Conservation (phyloP, 2,329 filamentous ascomycete genomes). For the Aspergillus oerlinghausenensis region DNA sequence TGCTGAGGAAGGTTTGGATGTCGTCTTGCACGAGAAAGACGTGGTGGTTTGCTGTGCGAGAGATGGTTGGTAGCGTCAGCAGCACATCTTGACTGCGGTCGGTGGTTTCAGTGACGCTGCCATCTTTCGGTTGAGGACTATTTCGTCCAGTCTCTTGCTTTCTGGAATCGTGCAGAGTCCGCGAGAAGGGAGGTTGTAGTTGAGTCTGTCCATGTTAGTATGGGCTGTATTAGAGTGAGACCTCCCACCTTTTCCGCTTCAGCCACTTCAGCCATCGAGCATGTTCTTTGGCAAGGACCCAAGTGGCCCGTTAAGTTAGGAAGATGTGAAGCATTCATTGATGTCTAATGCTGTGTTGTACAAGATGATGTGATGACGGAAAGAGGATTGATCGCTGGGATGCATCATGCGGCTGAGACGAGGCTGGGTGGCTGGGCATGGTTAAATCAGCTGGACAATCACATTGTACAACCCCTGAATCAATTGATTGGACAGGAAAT, state of each 20-base stretch:
- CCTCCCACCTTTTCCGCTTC: background rate
- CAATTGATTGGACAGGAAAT: background rate
- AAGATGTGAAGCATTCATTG: background rate
- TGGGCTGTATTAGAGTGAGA: background rate
- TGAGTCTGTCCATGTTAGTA: background rate
- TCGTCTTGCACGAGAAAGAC: background rate
- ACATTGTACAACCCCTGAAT: background rate
- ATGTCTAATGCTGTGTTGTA: background rate
- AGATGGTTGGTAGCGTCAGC: background rate
- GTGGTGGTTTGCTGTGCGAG: background rate
- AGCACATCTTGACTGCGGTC: background rate
- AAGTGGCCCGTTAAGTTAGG: background rate
- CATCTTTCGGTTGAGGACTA: background rate
- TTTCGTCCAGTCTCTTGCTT: background rate
- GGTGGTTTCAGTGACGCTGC: background rate
- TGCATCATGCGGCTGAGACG: background rate
- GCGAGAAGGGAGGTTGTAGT: background rate
- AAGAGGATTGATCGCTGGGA: background rate
- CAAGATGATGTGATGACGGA: background rate
- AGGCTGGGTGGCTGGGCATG: background rate
- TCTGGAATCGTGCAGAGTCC: background rate
- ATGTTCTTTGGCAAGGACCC: background rate
- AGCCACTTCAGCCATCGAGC: background rate
- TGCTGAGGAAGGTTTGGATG: background rate
- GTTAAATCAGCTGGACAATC: background rate